Base-by-base conservation (phyloP, 208 protist species). In the Zelonia costaricensis region DNA sequence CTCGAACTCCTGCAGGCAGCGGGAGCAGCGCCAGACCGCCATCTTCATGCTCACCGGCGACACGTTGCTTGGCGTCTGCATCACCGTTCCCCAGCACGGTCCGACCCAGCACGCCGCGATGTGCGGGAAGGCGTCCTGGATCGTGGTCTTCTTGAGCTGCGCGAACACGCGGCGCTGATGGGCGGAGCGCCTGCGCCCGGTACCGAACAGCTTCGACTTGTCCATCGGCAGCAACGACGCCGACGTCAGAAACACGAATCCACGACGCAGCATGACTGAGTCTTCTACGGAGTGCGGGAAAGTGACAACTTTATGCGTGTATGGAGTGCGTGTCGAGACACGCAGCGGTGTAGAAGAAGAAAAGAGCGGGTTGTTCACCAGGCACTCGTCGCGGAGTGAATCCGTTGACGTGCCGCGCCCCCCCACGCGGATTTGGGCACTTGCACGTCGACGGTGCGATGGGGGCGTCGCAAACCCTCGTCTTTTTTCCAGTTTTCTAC, bases 101-200 rank as follows among this genome's bases (percentile, higher is more conserved):
- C 86, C 86, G 3, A 95, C 86, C 90, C 90, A 95, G 54, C 84
- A 93, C 16, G 90, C 90, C 8, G 90, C 84, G 43, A 95, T 46
- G 66, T 93, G 84, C 7, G 90, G 90, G 47, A 95, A 93, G 1
- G 90, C 72, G 3, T 62, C 57, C 43, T 88, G 66, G n/a, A 95
- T 79, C 46, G 84, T 86, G 12, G 74, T 81, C 12, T 63, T 73
- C 53, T 88, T 87, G n/a, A 94, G 62, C 40, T 80, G 58, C 12
- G 73, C 10, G 52, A 86, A 94, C 15, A 86, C 69, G 20, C 62
- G 61, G 13, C 62, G 28, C 71, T 94, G 88, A 42, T 80, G 57
- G n/a, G 62, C 23, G 18, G 52, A 88, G 57, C 82, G 84, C 0
- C 53, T 48, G 5, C 80, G 57, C 2, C 81, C 69, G 25, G 28